These are phyloP conservation scores for Helicostylum pulchrum DNA, from an alignment of 192 early-diverging fungal genomes.

Conservation along the genomic window DNA sequence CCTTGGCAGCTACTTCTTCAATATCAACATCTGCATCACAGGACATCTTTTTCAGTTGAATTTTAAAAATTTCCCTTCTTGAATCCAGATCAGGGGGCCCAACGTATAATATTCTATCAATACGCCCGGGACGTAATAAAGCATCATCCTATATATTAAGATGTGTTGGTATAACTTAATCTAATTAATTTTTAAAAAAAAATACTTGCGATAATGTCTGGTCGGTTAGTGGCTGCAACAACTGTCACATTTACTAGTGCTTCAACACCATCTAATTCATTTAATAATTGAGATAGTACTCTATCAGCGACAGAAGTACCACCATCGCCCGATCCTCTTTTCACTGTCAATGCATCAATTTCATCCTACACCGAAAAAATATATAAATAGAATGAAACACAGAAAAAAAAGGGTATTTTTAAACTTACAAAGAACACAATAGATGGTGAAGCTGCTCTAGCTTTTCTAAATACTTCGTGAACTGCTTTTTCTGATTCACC, in stretches of 20 bases:
- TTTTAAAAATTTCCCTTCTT: constrained; percentile 75
- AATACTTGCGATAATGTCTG: constrained; percentile 79
- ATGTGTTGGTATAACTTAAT: background rate
- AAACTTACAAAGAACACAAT: constrained; percentile 94
- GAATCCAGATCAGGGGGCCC: constrained; percentile 80
- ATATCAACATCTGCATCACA: constrained; percentile 65
- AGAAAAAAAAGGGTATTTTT: background rate
- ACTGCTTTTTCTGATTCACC: constrained; percentile 98
- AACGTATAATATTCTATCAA: constrained; percentile 94
- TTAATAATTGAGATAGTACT: constrained; percentile 91
- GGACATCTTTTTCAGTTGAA: constrained; percentile 73
- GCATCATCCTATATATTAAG: constrained; percentile 67
- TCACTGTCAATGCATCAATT: constrained; percentile 93
- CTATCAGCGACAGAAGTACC: constrained; percentile 87
- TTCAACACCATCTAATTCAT: constrained; percentile 95
- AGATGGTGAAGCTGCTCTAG: constrained; percentile 88
- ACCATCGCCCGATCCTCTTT: constrained; percentile 62
- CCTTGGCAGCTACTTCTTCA: constrained; percentile 57
- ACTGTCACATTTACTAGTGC: constrained; percentile 94
- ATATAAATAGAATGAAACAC: background rate
- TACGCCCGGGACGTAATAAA: constrained; percentile 88
- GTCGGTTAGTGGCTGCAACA: constrained; percentile 96
- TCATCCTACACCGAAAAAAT: constrained; percentile 65
- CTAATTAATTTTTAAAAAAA: background rate
- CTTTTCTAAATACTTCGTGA: constrained; percentile 90